These are phyloP conservation scores for Fusarium torreyae DNA, from an alignment of 2,329 filamentous ascomycete genomes.

Conservation along the genomic window DNA sequence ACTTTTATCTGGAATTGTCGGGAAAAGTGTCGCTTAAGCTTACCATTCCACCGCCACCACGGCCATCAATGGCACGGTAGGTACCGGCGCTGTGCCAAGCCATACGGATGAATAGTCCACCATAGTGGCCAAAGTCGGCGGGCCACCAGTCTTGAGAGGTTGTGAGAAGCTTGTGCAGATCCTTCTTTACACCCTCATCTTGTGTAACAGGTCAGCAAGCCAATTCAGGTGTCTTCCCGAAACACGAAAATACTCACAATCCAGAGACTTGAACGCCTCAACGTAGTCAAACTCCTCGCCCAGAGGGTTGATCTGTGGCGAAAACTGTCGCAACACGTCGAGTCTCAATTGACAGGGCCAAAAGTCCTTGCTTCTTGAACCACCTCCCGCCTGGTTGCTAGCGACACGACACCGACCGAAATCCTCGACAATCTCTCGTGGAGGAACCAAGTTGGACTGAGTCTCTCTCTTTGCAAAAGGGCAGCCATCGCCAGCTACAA, in stretches of 20 bases:
- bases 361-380: slow-evolving; percentile 79
- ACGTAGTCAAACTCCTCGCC: slow-evolving; percentile 79
- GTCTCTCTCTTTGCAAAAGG: slow-evolving; percentile 41
- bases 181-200: slow-evolving; percentile 78
- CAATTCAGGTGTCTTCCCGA: too few species aligned
- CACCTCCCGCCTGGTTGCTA: slow-evolving; percentile 69
- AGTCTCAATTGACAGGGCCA: slow-evolving; percentile 79
- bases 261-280: slow-evolving; percentile 77
- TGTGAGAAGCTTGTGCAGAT: slow-evolving; percentile 79
- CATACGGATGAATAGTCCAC: slow-evolving; percentile 85
- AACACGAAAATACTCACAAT: slow-evolving; percentile 58
- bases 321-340: slow-evolving; percentile 82
- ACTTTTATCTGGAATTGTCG: too few species aligned
- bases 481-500: slow-evolving; percentile 35
- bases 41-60: slow-evolving; percentile 77
- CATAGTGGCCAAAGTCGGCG: slow-evolving; percentile 86
- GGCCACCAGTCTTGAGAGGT: slow-evolving; percentile 88
- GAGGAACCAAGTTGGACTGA: slow-evolving; percentile 17
- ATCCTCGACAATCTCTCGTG: slow-evolving; percentile 35
- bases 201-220: slow-evolving; percentile 44
- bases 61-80: slow-evolving; percentile 81
- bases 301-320: slow-evolving; percentile 73
- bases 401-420: slow-evolving; percentile 40
- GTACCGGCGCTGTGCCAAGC: slow-evolving; percentile 87
- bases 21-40: slow-evolving; percentile 1